Base-by-base conservation (phyloP, 345 rosid genomes). In the Linum usitatissimum region DNA sequence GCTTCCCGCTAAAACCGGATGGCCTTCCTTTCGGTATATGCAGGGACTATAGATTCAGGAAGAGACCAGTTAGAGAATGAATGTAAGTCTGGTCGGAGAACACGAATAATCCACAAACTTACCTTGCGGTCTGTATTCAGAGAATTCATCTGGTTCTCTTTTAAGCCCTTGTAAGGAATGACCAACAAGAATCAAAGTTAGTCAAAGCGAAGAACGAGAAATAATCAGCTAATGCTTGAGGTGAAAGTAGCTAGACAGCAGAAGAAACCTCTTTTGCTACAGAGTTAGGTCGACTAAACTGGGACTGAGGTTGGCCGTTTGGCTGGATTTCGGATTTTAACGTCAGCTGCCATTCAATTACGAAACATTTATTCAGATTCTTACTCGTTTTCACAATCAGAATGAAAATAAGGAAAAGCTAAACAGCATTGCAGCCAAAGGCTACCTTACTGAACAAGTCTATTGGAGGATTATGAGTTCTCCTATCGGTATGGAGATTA, bases 371-470 rank as follows among this genome's bases (percentile, higher is more conserved):
- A 14, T 45, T 65, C 40, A 62, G 36, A 60, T 21, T 18, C 40
- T 13, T 9, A 19, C 30, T 17, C 66, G 18, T 18, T 49, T 51
- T 39, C 2, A 3, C 18, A 6, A 18, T 42, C 36, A 42, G 13
- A 6, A 9, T 18, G 13, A 13, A 18, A 5, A 15, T 62, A 2
- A 18, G 48, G 9, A 8, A 18, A 59, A 9, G 62, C 31, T 17
- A 5, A 45, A 40, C 3, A 62, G 34, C 34, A 3, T 10, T 9
- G 18, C 53, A 49, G 17, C 12, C n/a, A n/a, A n/a, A n/a, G 18
- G 13, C 68, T 81, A 93, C 99, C 97, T 87, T 93, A 66, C 87
- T 84, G 70, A 90, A 87, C 70, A 90, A 92, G 36, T 93, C 99
- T 28, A 75, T 63, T 6, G 99, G 96, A 19, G 77, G 81, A 80